Conservation (phyloP, 768 basidiomycete species). For the Phallus indusiatus region DNA sequence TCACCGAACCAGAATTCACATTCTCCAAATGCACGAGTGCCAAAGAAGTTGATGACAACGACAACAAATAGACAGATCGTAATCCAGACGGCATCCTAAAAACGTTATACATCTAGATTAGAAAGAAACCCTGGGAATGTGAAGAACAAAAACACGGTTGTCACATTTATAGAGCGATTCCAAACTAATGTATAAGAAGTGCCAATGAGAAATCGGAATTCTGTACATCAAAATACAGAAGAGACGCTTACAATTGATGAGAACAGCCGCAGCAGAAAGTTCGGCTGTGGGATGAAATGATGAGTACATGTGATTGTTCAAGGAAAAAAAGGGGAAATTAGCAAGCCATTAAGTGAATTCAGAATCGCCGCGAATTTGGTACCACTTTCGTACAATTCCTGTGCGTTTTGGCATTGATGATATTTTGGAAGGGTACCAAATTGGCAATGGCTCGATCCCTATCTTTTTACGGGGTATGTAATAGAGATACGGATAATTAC, state of each 20-base stretch:
- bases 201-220: not conserved
- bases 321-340: too few relatives aligned
- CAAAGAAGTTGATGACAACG: slow-evolving; percentile 34
- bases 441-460: too few relatives aligned
- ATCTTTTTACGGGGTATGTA: not conserved
- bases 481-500: not conserved
- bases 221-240: slow-evolving; percentile 7
- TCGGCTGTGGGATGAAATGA: slow-evolving; percentile 17
- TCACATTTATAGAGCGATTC: not conserved
- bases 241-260: slow-evolving; percentile 19
- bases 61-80: slow-evolving; percentile 42
- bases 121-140: too few relatives aligned
- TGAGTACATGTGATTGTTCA: not conserved
- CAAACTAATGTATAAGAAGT: not conserved
- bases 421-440: too few relatives aligned
- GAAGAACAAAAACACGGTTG: not conserved
- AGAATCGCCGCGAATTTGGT: too few relatives aligned
- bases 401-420: too few relatives aligned
- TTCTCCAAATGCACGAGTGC: slow-evolving; percentile 34
- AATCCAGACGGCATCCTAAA: slow-evolving; percentile 27
- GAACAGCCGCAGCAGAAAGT: slow-evolving; percentile 23
- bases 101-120: not conserved
- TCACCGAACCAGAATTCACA: slow-evolving; percentile 39
- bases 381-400: too few relatives aligned
- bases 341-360: too few relatives aligned